Evolutionary conservation across 2,329 filamentous ascomycete species (phyloP).

Genomic region (Ascochyta lentis): DNA sequence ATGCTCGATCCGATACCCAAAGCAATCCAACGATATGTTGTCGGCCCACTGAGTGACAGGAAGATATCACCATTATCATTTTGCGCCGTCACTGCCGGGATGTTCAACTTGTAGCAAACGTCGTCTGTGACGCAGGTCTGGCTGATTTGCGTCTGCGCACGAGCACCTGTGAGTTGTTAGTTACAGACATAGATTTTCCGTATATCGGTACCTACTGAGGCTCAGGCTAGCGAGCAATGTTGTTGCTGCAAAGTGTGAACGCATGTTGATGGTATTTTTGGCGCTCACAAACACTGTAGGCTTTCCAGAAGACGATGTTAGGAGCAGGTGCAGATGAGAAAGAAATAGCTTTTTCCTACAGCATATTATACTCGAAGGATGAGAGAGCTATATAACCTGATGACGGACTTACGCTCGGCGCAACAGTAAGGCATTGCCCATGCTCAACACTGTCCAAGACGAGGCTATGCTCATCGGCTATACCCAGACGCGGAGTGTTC

Average conservation of each 20-base stretch:
- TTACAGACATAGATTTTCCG: background rate
- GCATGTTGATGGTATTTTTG: background rate
- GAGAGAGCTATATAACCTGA: constrained; percentile 1
- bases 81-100: constrained; percentile 59
- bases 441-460: constrained; percentile 5
- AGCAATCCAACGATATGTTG: constrained; percentile 62
- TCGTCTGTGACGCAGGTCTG: constrained; percentile 14
- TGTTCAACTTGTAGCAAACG: constrained; percentile 64
- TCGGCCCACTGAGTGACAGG: constrained; percentile 65
- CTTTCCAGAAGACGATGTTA: background rate
- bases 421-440: background rate
- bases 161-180: background rate
- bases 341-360: background rate
- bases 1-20: constrained; percentile 65
- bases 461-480: constrained; percentile 7
- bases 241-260: background rate
- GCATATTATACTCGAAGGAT: background rate
- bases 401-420: constrained; percentile 11
- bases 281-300: background rate
- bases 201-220: background rate
- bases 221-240: background rate
- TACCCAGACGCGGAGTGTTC: constrained; percentile 7
- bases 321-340: background rate
- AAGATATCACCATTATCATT: constrained; percentile 61
- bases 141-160: constrained; percentile 15